Base-by-base conservation (phyloP, 2,329 filamentous ascomycete species). In the Colletotrichum sp. region DNA sequence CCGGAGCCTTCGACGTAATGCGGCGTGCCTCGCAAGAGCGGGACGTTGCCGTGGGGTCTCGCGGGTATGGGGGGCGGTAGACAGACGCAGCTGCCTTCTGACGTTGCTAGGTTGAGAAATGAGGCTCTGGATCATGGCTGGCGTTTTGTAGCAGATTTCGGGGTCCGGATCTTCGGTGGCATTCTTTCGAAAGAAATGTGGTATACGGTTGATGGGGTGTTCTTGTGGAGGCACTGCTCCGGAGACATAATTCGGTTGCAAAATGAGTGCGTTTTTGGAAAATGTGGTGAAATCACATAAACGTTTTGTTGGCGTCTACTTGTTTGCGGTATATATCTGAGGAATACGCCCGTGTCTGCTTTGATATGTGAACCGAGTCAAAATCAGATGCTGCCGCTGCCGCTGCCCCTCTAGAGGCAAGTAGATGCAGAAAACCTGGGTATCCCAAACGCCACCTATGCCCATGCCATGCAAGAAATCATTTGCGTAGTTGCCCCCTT, bases 401-500 rank as follows among this genome's bases (percentile, higher is more conserved):
- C 57, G 18, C 14, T 24, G 18, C 9, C 43, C 36, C n/a, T 30
- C 21, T 24, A 21, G 57, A 39, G 28, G 63, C 73, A 75, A 43
- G 39, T 24, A 68, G 34, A 75, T 68, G 70, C 70, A 73, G 57
- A 28, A 70, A 71, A 74, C 24, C 57, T 69, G 74, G 74, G 74
- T 76, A 68, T 77, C 52, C 64, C 59, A 34, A 76, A 77, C 75
- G 73, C 75, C 75, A 55, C 34, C 59, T 52, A 69, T 75, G 74
- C 75, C 34, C 30, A 52, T 77, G 65, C 64, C 16, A 69, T 66
- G 63, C 55, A 32, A 59, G 36, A 71, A 65, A 68, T 74, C 52
- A 26, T 18, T 30, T 28, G 32, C 52, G 34, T 18, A 28, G 28
- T 18, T 71, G 34, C 28, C 24, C 30, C 36, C 24, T 52, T 21